Percentiles rank a stretch among this genome's conserved stretches.
phyloP scores from a whole-genome alignment of 768 basidiomycete genomes.

The Gloeophyllum trabeum region DNA sequence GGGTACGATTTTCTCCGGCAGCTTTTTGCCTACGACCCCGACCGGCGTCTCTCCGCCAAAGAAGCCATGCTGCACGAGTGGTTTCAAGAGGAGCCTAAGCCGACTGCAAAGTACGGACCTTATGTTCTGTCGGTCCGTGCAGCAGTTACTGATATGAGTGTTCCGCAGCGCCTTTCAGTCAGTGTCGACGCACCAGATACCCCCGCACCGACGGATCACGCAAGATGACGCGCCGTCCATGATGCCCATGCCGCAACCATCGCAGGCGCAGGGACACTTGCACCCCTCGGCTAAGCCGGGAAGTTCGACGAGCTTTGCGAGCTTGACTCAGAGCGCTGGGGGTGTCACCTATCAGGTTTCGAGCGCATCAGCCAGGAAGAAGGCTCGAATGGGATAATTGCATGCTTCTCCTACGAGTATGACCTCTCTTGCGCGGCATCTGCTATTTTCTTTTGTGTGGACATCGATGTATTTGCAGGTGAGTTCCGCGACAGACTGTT shows the following conservation, averaged over 20 bases:
- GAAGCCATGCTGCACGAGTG: constrained; percentile 79
- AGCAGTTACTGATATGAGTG: background rate
- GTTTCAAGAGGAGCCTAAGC: constrained; percentile 86
- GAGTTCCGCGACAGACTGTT: no score
- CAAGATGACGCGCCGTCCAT: constrained; percentile 88
- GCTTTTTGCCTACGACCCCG: constrained; percentile 88
- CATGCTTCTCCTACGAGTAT: no score
- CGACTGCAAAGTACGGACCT: constrained; percentile 67
- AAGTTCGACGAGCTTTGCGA: constrained; percentile 54
- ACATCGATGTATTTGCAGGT: no score
- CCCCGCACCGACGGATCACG: constrained; percentile 81
- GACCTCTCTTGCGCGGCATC: no score
- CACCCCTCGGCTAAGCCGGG: constrained; percentile 20
- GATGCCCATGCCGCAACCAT: constrained; percentile 50
- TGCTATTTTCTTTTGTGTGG: no score
- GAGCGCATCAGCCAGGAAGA: constrained; percentile 39
- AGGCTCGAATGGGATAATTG: constrained; percentile 38
- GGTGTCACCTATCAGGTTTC: constrained; percentile 25
- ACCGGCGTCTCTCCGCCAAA: constrained; percentile 70
- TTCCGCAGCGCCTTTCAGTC: constrained; percentile 59
- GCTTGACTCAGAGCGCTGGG: constrained; percentile 30
- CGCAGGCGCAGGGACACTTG: constrained; percentile 25
- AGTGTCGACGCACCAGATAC: constrained; percentile 52
- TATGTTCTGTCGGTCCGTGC: no score
- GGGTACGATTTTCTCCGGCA: constrained; percentile 80